Evolutionary conservation across 352 stramenopile species (phyloP).

Genomic region (Phytophthora macrochlamydospora): DNA sequence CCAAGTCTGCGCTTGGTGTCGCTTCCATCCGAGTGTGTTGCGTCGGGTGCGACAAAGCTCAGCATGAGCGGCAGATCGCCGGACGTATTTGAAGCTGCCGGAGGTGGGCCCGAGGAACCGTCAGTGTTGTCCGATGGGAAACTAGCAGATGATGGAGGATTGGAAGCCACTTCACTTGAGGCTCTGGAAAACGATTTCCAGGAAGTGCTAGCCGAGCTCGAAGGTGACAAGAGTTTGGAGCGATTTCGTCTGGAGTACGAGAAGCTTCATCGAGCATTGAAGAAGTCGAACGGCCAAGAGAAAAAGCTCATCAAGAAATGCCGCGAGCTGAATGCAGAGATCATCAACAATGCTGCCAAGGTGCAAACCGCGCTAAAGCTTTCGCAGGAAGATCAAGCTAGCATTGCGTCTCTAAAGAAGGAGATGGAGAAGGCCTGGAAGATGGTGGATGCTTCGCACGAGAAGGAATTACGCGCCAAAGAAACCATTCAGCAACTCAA

Average conservation of each 20-base stretch:
- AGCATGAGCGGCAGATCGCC: constrained; percentile 33
- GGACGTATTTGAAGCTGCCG: constrained; percentile 6
- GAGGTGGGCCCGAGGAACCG: constrained; percentile 14
- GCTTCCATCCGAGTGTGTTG: not conserved
- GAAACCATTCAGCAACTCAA: constrained; percentile 96
- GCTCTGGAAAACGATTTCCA: constrained; percentile 94
- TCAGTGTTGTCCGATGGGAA: constrained; percentile 39
- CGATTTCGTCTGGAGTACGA: constrained; percentile 96
- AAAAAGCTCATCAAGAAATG: constrained; percentile 97
- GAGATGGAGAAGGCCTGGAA: constrained; percentile 97
- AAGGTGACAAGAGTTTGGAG: constrained; percentile 93
- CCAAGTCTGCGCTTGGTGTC: too few relatives aligned
- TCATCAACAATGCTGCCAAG: constrained; percentile 96
- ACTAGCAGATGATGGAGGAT: constrained; percentile 51
- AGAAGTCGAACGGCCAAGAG: constrained; percentile 94
- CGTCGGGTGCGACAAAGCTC: not conserved
- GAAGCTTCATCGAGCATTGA: constrained; percentile 94
- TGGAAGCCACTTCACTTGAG: constrained; percentile 78
- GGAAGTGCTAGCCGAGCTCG: constrained; percentile 91
- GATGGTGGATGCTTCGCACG: constrained; percentile 95
- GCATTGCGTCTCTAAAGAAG: constrained; percentile 93
- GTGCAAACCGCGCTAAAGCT: constrained; percentile 95
- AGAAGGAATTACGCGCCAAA: constrained; percentile 94
- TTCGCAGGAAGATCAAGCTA: constrained; percentile 93
- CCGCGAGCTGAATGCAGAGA: constrained; percentile 94